Conservation (phyloP, 805 yeast genomes). For the Suhomyces sp. region DNA sequence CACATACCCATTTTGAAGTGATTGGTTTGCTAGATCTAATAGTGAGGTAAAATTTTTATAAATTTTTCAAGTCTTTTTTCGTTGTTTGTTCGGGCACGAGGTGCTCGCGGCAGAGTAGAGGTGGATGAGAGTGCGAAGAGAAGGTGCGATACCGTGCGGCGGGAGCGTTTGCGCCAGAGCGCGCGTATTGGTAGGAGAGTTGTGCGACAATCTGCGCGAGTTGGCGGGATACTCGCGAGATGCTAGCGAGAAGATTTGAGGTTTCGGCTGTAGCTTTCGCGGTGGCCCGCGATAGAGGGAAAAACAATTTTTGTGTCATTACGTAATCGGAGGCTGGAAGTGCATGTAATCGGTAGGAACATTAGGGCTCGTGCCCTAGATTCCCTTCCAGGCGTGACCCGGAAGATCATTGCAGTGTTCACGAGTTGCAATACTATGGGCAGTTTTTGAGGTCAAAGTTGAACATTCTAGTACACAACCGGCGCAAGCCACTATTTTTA, state of each 20-base stretch:
- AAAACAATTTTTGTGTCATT: not conserved
- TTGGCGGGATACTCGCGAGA: not conserved
- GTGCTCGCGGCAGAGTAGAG: not conserved
- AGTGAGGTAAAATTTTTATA: slow-evolving; percentile 4
- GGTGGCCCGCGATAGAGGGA: not conserved
- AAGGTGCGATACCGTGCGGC: not conserved
- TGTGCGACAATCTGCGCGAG: not conserved
- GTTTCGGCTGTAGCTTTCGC: not conserved
- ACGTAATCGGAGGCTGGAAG: not conserved
- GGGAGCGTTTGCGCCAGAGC: not conserved
- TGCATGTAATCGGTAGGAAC: not conserved
- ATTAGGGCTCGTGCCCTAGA: not conserved
- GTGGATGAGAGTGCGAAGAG: not conserved
- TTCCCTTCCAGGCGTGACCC: not conserved
- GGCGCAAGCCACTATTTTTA: too few relatives aligned
- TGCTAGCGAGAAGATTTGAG: not conserved
- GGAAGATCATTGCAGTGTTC: too few relatives aligned
- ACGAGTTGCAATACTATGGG: too few relatives aligned
- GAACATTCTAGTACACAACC: too few relatives aligned
- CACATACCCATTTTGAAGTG: slow-evolving; percentile 8
- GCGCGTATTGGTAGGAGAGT: not conserved
- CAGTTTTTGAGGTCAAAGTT: too few relatives aligned
- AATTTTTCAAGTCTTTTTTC: slow-evolving; percentile 1
- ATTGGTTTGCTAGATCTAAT: slow-evolving; percentile 6
- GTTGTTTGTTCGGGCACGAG: not conserved